A percentile compares a stretch with the other conserved stretches of the same genome.
phyloP scores from a whole-genome alignment of 2,329 filamentous ascomycete species.

The Aureobasidium sp. region DNA sequence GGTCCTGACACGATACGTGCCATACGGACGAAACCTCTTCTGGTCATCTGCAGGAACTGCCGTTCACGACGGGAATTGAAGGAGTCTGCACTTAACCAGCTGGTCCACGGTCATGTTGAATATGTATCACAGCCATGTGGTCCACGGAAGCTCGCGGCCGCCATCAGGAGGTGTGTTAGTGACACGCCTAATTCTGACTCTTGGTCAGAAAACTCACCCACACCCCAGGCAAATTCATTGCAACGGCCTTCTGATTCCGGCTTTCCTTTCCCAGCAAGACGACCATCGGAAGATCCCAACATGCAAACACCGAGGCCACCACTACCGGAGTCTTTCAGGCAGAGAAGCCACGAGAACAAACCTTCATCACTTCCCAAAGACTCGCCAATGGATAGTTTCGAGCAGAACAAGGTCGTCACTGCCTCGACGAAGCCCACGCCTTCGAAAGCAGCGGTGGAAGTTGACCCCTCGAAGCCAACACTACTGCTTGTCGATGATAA shows the following conservation, averaged over 20 bases:
- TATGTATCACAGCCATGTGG: constrained; percentile 12
- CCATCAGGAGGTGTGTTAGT: constrained; percentile 4
- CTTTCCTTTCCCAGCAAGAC: background rate
- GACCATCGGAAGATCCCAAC: background rate
- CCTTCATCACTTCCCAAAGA: background rate
- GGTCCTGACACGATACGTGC: background rate
- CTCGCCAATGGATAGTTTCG: background rate
- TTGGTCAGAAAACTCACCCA: background rate
- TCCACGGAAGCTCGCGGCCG: constrained; percentile 4
- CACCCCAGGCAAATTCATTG: background rate
- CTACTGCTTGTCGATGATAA: constrained; percentile 24
- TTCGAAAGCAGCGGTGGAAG: background rate
- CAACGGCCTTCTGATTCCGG: background rate
- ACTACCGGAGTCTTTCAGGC: background rate
- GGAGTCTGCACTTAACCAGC: background rate
- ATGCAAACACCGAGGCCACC: constrained; percentile 2
- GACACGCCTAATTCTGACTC: background rate
- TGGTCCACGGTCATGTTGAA: constrained; percentile 2
- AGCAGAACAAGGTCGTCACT: background rate
- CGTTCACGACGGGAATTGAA: background rate
- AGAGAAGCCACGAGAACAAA: background rate
- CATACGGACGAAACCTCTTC: constrained; percentile 1
- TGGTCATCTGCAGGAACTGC: constrained; percentile 11
- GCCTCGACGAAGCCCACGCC: background rate
- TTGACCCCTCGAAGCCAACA: constrained; percentile 15